phyloP scores from a whole-genome alignment of 1,284 basidiomycete species.

The Athelia psychrophila region DNA sequence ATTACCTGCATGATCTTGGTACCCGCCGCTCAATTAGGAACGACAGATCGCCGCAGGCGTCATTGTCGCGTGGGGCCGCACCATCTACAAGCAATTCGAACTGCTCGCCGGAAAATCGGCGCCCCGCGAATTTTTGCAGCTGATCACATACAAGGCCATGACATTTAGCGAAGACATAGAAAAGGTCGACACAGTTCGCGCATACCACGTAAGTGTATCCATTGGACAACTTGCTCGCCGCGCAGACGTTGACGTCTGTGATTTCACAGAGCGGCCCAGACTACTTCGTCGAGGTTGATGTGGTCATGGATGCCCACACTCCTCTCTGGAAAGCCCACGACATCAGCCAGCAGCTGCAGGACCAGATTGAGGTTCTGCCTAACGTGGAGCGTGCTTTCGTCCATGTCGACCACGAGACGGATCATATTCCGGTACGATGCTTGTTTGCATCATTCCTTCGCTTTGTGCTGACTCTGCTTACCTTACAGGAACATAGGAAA shows the following conservation, averaged over 20 bases:
- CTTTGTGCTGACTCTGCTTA: not conserved
- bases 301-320: slow-evolving; percentile 89
- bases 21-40: slow-evolving; percentile 5
- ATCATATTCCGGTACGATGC: slow-evolving; percentile 68
- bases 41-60: slow-evolving; percentile 82
- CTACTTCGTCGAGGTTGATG: slow-evolving; percentile 93
- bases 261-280: slow-evolving; percentile 31
- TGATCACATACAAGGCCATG: slow-evolving; percentile 90
- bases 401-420: slow-evolving; percentile 91
- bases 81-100: slow-evolving; percentile 80
- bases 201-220: slow-evolving; percentile 80
- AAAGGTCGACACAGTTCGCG: slow-evolving; percentile 85
- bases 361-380: slow-evolving; percentile 90
- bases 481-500: slow-evolving; percentile 32
- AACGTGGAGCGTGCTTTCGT: slow-evolving; percentile 92
- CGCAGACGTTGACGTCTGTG: slow-evolving; percentile 2
- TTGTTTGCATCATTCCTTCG: slow-evolving; percentile 3
- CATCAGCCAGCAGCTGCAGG: slow-evolving; percentile 87
- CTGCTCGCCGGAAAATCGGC: slow-evolving; percentile 91
- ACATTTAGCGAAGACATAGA: slow-evolving; percentile 87
- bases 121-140: slow-evolving; percentile 85
- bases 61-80: slow-evolving; percentile 78
- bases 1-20: slow-evolving; percentile 6
- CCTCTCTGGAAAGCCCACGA: slow-evolving; percentile 93
- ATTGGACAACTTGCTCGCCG: slow-evolving; percentile 9